Evolutionary conservation across 1,139 yeast species (phyloP).

Genomic region (Lipomyces yarrowii): DNA sequence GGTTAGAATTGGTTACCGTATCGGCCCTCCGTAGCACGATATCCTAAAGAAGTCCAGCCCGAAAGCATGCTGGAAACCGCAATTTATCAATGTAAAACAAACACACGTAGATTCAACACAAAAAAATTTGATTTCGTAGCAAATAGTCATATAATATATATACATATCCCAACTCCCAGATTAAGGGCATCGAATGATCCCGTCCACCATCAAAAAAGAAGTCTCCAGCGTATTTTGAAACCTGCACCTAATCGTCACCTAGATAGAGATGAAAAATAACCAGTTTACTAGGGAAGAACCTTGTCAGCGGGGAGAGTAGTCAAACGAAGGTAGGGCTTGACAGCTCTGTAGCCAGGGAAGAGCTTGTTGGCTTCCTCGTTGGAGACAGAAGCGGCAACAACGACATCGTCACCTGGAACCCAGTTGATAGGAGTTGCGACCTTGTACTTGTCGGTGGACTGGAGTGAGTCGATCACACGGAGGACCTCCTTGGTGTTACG

Average conservation of each 20-base stretch:
- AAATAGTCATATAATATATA: neutral
- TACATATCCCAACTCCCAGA: neutral
- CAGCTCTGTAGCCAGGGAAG: constrained; percentile 77
- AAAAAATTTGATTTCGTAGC: neutral
- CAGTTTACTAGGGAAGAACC: constrained; percentile 10
- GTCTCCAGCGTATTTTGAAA: neutral
- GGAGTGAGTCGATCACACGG: constrained; percentile 85
- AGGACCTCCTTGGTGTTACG: constrained; percentile 87
- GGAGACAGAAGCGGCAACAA: constrained; percentile 80
- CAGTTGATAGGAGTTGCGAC: constrained; percentile 73
- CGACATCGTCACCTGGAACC: constrained; percentile 75
- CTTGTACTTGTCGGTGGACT: constrained; percentile 74
- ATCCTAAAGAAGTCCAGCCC: neutral
- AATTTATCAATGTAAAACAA: too few species aligned
- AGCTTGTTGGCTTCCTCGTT: constrained; percentile 68
- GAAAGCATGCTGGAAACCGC: neutral
- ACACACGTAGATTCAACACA: neutral
- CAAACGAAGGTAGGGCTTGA: constrained; percentile 64
- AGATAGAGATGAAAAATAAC: neutral
- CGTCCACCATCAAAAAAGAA: neutral
- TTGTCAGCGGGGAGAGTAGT: constrained; percentile 17
- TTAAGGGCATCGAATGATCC: neutral
- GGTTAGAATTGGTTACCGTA: too few species aligned
- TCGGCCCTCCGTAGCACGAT: too few species aligned
- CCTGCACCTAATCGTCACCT: neutral